Base-by-base conservation (phyloP, 805 yeast genomes). In the Hanseniaspora guilliermondii region DNA sequence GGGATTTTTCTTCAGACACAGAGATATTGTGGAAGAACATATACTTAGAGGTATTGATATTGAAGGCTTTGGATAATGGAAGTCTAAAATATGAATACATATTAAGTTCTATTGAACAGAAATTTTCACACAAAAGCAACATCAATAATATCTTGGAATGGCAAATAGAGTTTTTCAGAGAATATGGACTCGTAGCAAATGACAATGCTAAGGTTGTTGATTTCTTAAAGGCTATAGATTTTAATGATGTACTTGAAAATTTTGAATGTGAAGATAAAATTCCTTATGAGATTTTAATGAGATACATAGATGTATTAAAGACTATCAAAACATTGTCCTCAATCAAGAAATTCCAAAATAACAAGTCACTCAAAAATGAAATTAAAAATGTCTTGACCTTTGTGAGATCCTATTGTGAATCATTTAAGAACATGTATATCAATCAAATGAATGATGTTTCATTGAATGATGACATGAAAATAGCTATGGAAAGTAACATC, bases 401-500 rank as follows among this genome's bases (percentile, higher is more conserved):
- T 17, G 42, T 47, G 8, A 54, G 56, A 44, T 16, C 22, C 3
- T 11, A 53, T 25, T 21, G 21, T 45, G 39, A 35, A 6, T 32
- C 36, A 36, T 21, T 39, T 14, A 14, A 21, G 16, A 19, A 36
- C 21, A 44, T 41, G 40, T 44, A 44, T 39, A 27, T 21, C 27
- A 21, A 16, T 1, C n/a, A 46, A 24, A 16, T 46, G 32, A 16
- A 21, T 16, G 22, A 3, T 14, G 3, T 42, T 27, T 12, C 27
- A 4, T n/a, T 25, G 33, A 9, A 24, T 12, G 47, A 25, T 27
- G 35, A 42, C 12, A 42, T 27, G 35, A 42, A n/a, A 6, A 11
- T 22, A 11, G 47, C 35, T n/a, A 42, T 25, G 35, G 47, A 42
- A 19, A 39, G 42, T 35, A 41, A 30, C 67, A 66, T 42, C 60